Evolutionary conservation across 306 rosid species (phyloP).

Genomic region (Castanea sativa): DNA sequence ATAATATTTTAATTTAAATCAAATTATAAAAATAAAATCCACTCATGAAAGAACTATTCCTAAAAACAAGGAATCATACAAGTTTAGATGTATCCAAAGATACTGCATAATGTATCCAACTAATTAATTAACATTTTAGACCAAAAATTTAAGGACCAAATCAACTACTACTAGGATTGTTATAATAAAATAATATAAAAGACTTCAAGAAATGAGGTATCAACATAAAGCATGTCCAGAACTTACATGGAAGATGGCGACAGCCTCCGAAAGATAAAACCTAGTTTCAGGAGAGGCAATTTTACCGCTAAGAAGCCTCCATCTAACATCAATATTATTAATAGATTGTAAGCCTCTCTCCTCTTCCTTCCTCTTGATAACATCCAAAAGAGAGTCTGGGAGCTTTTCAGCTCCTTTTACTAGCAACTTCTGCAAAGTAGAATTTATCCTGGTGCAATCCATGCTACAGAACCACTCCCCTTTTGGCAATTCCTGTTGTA

Average conservation of each 20-base stretch:
- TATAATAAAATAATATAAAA: constrained; percentile 8
- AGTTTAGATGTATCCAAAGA: neutral
- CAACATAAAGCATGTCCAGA: neutral
- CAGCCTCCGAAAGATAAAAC: constrained; percentile 74
- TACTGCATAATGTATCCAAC: neutral
- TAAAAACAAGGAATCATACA: neutral
- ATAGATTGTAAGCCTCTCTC: constrained; percentile 53
- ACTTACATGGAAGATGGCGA: constrained; percentile 85
- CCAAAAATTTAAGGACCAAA: neutral
- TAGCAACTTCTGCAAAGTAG: constrained; percentile 68
- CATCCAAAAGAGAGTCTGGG: constrained; percentile 66
- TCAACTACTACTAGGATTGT: neutral
- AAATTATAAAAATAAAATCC: neutral
- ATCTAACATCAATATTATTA: constrained; percentile 68
- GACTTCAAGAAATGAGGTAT: neutral
- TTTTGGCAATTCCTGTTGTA: constrained; percentile 82
- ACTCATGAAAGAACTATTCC: neutral
- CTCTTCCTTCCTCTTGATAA: constrained; percentile 64
- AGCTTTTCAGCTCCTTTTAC: constrained; percentile 68
- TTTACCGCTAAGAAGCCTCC: constrained; percentile 90
- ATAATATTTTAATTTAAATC: neutral
- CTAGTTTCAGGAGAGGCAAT: constrained; percentile 84
- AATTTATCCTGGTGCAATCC: constrained; percentile 76
- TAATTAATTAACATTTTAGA: neutral
- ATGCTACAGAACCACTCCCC: constrained; percentile 94